Evolutionary conservation across 352 stramenopile genomes (phyloP).

Genomic region (Phytophthora crassamura): DNA sequence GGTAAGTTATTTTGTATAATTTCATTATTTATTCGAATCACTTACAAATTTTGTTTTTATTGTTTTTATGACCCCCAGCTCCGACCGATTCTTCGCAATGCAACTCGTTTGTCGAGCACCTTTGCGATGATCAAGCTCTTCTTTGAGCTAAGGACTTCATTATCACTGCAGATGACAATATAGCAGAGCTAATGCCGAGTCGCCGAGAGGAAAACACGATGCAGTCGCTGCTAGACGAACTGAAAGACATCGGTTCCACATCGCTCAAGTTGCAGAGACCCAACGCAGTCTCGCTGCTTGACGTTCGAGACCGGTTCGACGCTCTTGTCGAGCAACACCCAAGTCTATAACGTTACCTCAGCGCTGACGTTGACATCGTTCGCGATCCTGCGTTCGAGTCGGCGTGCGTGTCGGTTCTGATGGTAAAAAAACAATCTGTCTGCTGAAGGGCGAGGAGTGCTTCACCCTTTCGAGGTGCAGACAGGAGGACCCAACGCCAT

Average conservation of each 20-base stretch:
- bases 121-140: neutral
- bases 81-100: neutral
- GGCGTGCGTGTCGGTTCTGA: neutral
- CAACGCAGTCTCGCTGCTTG: neutral
- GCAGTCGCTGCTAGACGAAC: neutral
- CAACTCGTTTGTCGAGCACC: neutral
- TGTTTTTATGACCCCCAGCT: neutral
- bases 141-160: neutral
- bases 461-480: neutral
- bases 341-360: neutral
- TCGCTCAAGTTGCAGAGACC: neutral
- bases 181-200: slow-evolving; percentile 3
- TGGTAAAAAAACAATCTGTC: neutral
- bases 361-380: neutral
- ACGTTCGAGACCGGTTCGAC: neutral
- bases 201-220: neutral
- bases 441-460: neutral
- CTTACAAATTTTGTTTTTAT: neutral
- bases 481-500: neutral
- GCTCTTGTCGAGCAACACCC: neutral
- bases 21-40: neutral
- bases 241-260: neutral
- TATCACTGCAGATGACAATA: neutral
- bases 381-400: neutral
- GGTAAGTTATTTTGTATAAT: neutral